These are phyloP conservation scores for Lactarius akahatsu DNA, from an alignment of 768 basidiomycete species.

Conservation along the genomic window DNA sequence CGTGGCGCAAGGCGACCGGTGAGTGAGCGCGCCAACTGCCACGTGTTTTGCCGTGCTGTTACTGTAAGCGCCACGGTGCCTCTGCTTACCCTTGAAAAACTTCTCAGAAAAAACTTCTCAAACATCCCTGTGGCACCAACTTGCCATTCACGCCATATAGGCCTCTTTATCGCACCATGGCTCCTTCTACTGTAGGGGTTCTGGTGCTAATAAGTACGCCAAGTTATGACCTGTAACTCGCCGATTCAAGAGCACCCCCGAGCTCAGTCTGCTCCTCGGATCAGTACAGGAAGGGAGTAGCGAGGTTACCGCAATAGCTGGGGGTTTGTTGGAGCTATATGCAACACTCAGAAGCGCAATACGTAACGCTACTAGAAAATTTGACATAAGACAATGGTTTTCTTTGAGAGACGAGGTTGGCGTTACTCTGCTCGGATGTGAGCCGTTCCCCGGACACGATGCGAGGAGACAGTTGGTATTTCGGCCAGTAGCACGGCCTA, in stretches of 20 bases:
- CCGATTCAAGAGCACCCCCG: conserved; percentile 16
- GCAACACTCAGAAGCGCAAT: conserved; percentile 18
- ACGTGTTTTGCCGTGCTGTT: not conserved
- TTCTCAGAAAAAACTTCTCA: not conserved
- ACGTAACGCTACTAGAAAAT: conserved; percentile 23
- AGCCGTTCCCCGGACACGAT: conserved; percentile 11
- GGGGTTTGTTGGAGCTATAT: conserved; percentile 15
- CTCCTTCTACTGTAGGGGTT: not conserved
- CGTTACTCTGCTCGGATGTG: conserved; percentile 19
- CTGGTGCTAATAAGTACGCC: not conserved
- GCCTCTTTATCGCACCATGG: not conserved
- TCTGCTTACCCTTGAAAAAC: not conserved
- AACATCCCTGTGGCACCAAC: conserved; percentile 16
- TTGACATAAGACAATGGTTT: conserved; percentile 22
- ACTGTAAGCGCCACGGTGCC: not conserved
- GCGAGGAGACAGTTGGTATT: conserved; percentile 17
- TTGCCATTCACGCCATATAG: conserved; percentile 9
- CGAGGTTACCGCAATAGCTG: conserved; percentile 9
- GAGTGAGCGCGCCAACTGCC: not conserved
- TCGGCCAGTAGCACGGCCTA: conserved; percentile 14
- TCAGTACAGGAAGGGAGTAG: conserved; percentile 13
- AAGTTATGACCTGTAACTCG: conserved; percentile 10
- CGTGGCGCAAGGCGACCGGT: not conserved
- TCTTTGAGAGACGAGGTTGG: conserved; percentile 12
- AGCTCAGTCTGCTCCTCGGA: conserved; percentile 21